phyloP scores from a whole-genome alignment of 192 early-diverging fungal species.

The Chytriomyces sp. region DNA sequence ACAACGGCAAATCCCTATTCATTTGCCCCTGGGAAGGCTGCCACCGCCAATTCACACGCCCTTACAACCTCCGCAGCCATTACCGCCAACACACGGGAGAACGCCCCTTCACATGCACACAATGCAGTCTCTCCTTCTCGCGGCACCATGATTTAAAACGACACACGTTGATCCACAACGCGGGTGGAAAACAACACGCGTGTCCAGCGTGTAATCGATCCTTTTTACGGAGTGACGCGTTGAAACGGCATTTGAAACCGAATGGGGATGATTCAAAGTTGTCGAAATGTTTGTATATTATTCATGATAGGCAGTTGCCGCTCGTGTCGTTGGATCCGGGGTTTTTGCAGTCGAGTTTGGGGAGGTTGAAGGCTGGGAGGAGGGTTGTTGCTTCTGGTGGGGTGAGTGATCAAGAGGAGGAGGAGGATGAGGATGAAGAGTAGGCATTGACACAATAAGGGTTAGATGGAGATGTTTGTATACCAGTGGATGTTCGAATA shows the following conservation, averaged over 20 bases:
- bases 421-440: background rate
- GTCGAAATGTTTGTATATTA: conserved; percentile 15
- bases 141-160: conserved; percentile 15
- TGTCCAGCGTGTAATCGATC: conserved; percentile 9
- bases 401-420: background rate
- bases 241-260: conserved; percentile 14
- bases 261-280: conserved; percentile 10
- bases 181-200: background rate
- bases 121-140: background rate
- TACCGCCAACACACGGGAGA: background rate
- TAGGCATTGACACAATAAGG: too few species aligned
- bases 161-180: conserved; percentile 13
- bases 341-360: too few species aligned
- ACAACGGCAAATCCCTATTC: background rate
- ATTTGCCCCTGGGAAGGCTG: background rate
- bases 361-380: too few species aligned
- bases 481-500: too few species aligned
- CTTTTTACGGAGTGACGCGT: conserved; percentile 12
- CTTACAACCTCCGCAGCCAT: background rate
- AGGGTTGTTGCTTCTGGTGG: background rate
- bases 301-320: background rate
- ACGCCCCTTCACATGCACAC: background rate
- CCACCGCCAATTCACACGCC: background rate
- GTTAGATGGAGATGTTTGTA: too few species aligned
- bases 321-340: too few species aligned